Evolutionary conservation across 2,329 filamentous ascomycete genomes (phyloP).

Genomic region (Myriangium duriaei): DNA sequence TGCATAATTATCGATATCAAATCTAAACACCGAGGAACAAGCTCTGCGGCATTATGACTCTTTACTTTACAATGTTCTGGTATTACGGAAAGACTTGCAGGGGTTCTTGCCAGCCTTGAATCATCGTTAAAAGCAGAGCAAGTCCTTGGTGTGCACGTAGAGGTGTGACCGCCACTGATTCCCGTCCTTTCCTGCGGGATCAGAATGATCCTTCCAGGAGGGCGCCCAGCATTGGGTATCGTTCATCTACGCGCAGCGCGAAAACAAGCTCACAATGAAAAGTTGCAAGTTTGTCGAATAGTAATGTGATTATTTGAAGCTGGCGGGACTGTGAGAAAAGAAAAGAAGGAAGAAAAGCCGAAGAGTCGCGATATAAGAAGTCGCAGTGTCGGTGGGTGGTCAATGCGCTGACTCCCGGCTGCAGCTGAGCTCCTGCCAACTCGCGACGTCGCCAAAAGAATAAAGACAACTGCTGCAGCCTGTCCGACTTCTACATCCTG

Average conservation of each 20-base stretch:
- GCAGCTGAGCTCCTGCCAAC: slow-evolving; percentile 6
- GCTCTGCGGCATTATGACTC: too few relatives aligned
- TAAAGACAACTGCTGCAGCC: too few relatives aligned
- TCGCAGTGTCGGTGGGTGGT: background rate
- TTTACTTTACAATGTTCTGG: too few relatives aligned
- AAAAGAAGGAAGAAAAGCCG: slow-evolving; percentile 21
- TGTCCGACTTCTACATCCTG: too few relatives aligned
- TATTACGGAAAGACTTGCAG: too few relatives aligned
- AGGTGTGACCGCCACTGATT: slow-evolving; percentile 62
- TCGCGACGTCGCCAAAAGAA: slow-evolving; percentile 9
- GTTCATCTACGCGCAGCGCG: slow-evolving; percentile 54
- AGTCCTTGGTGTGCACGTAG: too few relatives aligned
- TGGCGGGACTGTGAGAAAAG: slow-evolving; percentile 39
- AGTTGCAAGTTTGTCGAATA: slow-evolving; percentile 43
- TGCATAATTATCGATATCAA: too few relatives aligned
- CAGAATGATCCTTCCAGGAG: slow-evolving; percentile 52
- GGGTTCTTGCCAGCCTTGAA: too few relatives aligned
- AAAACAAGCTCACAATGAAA: slow-evolving; percentile 47
- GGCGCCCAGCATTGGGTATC: slow-evolving; percentile 60
- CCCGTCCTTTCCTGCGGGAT: slow-evolving; percentile 50
- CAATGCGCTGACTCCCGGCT: background rate
- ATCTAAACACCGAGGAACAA: too few relatives aligned
- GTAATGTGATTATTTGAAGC: slow-evolving; percentile 44
- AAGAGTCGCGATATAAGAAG: slow-evolving; percentile 15
- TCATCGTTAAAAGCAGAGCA: too few relatives aligned